Evolutionary conservation across 2,329 filamentous ascomycete genomes (phyloP).

Genomic region (Penicillium hordei): DNA sequence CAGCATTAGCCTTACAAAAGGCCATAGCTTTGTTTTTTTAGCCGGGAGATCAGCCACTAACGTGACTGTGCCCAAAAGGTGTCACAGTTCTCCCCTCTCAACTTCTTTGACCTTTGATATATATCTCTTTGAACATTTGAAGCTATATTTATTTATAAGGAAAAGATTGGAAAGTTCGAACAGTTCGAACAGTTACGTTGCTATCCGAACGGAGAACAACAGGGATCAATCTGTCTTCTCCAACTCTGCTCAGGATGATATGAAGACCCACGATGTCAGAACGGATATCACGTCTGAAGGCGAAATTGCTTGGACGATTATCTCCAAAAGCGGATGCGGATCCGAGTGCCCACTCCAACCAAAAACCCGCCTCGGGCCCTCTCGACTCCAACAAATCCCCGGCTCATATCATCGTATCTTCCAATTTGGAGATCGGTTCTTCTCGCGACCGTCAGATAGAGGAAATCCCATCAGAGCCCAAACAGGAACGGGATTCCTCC

Average conservation of each 20-base stretch:
- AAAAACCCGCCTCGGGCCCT: slow-evolving; percentile 22
- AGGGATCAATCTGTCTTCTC: neutral
- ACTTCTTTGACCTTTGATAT: neutral
- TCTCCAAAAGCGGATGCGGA: slow-evolving; percentile 34
- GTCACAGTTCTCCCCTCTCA: neutral
- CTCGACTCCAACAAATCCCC: slow-evolving; percentile 26
- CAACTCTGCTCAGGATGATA: slow-evolving; percentile 2
- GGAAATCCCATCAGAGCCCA: slow-evolving; percentile 5
- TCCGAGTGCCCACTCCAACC: slow-evolving; percentile 25
- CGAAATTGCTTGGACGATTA: slow-evolving; percentile 40
- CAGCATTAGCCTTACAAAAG: neutral
- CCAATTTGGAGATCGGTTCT: slow-evolving; percentile 17
- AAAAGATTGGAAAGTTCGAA: too few relatives aligned
- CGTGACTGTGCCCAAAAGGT: neutral
- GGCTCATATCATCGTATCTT: slow-evolving; percentile 27
- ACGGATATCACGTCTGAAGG: slow-evolving; percentile 37
- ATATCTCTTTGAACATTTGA: neutral
- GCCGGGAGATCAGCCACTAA: slow-evolving; percentile 1
- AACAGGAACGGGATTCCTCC: slow-evolving; percentile 5
- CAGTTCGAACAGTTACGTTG: neutral
- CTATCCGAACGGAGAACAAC: neutral
- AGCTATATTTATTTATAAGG: neutral
- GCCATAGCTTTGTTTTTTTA: neutral
- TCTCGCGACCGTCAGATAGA: slow-evolving; percentile 12
- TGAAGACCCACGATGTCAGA: slow-evolving; percentile 31